phyloP scores from a whole-genome alignment of 805 yeast genomes.

The Ogataea nonfermentans region DNA sequence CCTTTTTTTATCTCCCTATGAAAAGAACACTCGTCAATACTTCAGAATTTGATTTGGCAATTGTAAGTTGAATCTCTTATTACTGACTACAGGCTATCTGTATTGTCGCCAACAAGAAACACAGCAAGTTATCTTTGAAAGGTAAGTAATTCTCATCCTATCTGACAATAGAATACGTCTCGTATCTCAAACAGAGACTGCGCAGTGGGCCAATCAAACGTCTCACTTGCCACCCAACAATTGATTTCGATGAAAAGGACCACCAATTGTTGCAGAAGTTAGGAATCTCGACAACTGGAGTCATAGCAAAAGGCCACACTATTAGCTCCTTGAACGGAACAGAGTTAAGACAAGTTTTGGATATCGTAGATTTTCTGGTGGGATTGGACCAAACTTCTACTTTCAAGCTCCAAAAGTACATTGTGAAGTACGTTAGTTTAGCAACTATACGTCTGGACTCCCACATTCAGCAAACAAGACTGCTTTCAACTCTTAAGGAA shows the following conservation, averaged over 20 bases:
- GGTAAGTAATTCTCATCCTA: slow-evolving; percentile 2
- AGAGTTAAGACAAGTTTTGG: slow-evolving; percentile 5
- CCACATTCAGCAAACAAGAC: slow-evolving; percentile 6
- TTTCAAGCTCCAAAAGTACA: slow-evolving; percentile 7
- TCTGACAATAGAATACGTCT: slow-evolving; percentile 4
- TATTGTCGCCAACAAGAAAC: slow-evolving; percentile 11
- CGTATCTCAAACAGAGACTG: slow-evolving; percentile 1
- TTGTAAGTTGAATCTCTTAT: slow-evolving; percentile 11
- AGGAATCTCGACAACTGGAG: slow-evolving; percentile 15
- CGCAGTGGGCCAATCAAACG: not conserved
- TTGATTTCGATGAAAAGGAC: slow-evolving; percentile 9
- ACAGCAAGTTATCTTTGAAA: slow-evolving; percentile 6
- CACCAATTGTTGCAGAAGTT: slow-evolving; percentile 5
- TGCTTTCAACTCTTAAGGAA: slow-evolving; percentile 2
- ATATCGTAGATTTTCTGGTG: slow-evolving; percentile 10
- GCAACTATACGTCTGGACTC: slow-evolving; percentile 8
- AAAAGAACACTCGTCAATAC: not conserved
- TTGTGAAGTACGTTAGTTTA: slow-evolving; percentile 5
- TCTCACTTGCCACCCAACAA: slow-evolving; percentile 3
- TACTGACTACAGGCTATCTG: slow-evolving; percentile 9
- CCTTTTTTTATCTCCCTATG: slow-evolving; percentile 1
- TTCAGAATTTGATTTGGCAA: slow-evolving; percentile 14
- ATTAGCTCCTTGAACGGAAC: slow-evolving; percentile 6
- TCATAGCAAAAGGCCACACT: slow-evolving; percentile 2
- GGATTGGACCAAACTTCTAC: slow-evolving; percentile 9